Evolutionary conservation across 495 filamentous ascomycete genomes (phyloP), one percentile per base, ranked within the genome.

Genomic region (Sordaria brevicollis): DNA sequence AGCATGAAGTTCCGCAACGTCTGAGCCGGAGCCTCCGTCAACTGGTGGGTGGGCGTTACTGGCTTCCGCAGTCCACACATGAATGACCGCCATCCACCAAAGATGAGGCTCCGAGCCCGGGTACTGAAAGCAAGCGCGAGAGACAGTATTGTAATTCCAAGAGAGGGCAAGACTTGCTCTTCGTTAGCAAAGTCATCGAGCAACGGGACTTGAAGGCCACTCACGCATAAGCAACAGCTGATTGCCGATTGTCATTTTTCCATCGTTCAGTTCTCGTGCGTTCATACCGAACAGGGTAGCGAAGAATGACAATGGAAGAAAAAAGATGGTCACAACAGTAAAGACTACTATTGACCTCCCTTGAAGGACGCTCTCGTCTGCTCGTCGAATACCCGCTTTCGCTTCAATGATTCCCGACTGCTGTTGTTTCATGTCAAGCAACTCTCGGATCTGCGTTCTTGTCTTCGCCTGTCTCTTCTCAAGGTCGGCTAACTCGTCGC

Each of bases 351-450:
- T 85, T 2, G 88, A 85, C 41, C 84, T 78, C 1, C 86, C 85
- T 74, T 90, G 88, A 38, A 83, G 83, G 21, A 86, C 81, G 5
- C 84, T 85, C 35, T 89, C 86, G 31, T 87, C 84, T 7, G 86
- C 86, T 49, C 88, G 84, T 73, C 83, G 83, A 6, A 86, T 78
- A 1, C 87, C 84, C 36, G 87, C 81, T 67, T 85, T 84, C 4
- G 88, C 84, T 73, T 91, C 86, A 38, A 89, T 82, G 10, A 90
- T 84, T 65, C 88, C 86, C 1, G 87, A 86, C 72, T 90, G 87
- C 67, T 89, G 89, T 69, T 90, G 89, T 75, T 90, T 90, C 68
- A 91, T 81, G 68, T 85, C 85, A 11, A 89, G 79, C 0, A 89
- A 75, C 9, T 87, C 87, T 9, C 79, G 72, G 10, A 83, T 41